Evolutionary conservation across 805 yeast genomes (phyloP).

Genomic region (Danielia oregonensis): DNA sequence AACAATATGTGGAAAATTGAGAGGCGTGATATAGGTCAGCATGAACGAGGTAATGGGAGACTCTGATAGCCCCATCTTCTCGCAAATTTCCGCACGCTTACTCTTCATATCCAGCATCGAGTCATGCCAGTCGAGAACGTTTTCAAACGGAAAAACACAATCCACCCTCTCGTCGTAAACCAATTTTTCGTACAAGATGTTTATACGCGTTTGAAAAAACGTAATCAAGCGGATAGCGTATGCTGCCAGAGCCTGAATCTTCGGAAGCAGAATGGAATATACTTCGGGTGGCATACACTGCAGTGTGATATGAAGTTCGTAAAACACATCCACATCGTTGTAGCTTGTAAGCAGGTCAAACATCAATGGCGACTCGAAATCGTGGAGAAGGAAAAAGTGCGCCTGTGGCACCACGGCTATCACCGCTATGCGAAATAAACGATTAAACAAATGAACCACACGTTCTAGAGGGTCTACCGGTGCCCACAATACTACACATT

Average conservation of each 20-base stretch:
- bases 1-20: conserved; percentile 10
- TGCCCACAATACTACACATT: conserved; percentile 19
- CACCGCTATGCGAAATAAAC: conserved; percentile 29
- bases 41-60: conserved; percentile 18
- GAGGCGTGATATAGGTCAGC: conserved; percentile 8
- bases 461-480: conserved; percentile 29
- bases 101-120: conserved; percentile 23
- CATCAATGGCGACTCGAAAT: conserved; percentile 40
- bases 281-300: conserved; percentile 9
- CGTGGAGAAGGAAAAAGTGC: conserved; percentile 35
- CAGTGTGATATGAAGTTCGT: conserved; percentile 17
- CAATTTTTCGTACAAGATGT: conserved; percentile 25
- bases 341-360: conserved; percentile 27
- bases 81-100: conserved; percentile 19
- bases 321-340: conserved; percentile 22
- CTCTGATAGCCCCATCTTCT: conserved; percentile 22
- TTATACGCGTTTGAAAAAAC: conserved; percentile 27
- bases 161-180: conserved; percentile 23
- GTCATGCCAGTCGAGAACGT: conserved; percentile 24
- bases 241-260: conserved; percentile 21
- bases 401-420: conserved; percentile 37
- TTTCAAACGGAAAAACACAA: conserved; percentile 20
- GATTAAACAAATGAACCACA: conserved; percentile 29
- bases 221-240: conserved; percentile 29
- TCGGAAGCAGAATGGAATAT: conserved; percentile 11